Percentiles rank a stretch among this genome's conserved stretches.
Conservation (phyloP, 495 filamentous ascomycete species). For the Bombardia bombarda region DNA sequence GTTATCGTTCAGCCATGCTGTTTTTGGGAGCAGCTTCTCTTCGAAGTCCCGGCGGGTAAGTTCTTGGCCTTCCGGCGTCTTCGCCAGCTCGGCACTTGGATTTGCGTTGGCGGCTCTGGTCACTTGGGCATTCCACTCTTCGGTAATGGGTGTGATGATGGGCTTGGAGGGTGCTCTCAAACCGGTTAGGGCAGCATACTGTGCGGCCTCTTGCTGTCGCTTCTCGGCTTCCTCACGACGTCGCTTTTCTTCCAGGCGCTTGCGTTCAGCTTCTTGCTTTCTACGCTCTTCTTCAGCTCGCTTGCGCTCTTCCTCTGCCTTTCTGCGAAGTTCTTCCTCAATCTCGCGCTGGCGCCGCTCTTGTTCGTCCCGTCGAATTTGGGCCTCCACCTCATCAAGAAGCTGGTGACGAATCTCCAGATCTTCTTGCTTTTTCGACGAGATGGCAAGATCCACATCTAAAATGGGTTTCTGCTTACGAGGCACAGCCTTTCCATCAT, state of each 20-base stretch:
- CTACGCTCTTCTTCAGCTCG: constrained; percentile 1
- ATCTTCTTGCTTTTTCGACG: constrained; percentile 8
- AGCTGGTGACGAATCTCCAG: constrained; percentile 14
- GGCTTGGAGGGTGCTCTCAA: constrained; percentile 10
- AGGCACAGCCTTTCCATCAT: no score
- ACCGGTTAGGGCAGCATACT: constrained; percentile 4
- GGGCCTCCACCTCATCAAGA: constrained; percentile 5
- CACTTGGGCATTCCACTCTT: constrained; percentile 24
- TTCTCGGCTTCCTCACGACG: constrained; percentile 1
- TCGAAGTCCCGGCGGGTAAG: constrained; percentile 55
- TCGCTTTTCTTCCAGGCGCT: constrained; percentile 5
- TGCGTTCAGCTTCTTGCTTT: constrained; percentile 12
- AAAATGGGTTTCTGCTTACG: no score
- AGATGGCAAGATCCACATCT: constrained; percentile 11
- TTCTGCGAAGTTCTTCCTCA: constrained; percentile 8
- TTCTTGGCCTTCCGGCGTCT: constrained; percentile 44
- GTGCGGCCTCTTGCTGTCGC: constrained; percentile 1
- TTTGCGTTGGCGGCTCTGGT: constrained; percentile 6
- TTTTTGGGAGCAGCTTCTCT: constrained; percentile 40
- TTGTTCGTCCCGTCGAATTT: constrained; percentile 1
- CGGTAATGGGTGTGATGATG: constrained; percentile 21
- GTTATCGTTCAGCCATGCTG: constrained; percentile 76
- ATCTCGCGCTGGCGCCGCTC: constrained; percentile 3
- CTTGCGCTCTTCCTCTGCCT: constrained; percentile 13
- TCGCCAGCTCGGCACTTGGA: constrained; percentile 21